phyloP scores from a whole-genome alignment of 768 basidiomycete genomes.

The Boletus huronensis region DNA sequence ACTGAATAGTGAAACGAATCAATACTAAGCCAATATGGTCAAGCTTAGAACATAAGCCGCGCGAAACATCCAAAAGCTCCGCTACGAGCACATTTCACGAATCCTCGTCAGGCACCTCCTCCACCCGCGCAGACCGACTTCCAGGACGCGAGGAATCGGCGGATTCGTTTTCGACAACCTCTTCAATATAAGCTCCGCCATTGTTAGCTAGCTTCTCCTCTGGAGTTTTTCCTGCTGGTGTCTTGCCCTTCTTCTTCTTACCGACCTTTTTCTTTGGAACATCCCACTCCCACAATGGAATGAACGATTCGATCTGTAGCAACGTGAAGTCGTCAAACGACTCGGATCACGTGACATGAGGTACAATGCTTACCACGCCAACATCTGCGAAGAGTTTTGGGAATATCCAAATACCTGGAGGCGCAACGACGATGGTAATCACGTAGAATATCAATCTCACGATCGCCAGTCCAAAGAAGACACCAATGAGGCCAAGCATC shows the following conservation, averaged over 20 bases:
- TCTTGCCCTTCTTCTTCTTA: conserved; percentile 62
- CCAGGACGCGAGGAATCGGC: conserved; percentile 31
- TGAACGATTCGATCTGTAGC: conserved; percentile 91
- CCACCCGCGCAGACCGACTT: conserved; percentile 40
- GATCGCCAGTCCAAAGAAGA: conserved; percentile 89
- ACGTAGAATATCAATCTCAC: conserved; percentile 91
- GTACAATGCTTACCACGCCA: conserved; percentile 76
- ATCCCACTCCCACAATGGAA: conserved; percentile 97
- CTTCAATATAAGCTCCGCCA: conserved; percentile 39
- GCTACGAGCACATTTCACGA: conserved; percentile 10
- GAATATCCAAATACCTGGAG: conserved; percentile 98
- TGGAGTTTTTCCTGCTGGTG: conserved; percentile 21
- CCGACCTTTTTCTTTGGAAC: conserved; percentile 65
- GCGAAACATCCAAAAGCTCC: background rate
- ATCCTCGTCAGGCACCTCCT: conserved; percentile 45
- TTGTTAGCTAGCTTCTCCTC: conserved; percentile 42
- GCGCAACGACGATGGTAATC: conserved; percentile 79
- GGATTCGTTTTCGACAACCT: conserved; percentile 32
- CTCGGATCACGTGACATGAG: background rate
- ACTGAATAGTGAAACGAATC: background rate
- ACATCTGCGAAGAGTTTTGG: conserved; percentile 97
- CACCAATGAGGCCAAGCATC: conserved; percentile 81
- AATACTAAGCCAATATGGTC: background rate
- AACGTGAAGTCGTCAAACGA: background rate
- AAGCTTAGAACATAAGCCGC: background rate